phyloP scores from a whole-genome alignment of 306 rosid species.

The Cicer arietinum region DNA sequence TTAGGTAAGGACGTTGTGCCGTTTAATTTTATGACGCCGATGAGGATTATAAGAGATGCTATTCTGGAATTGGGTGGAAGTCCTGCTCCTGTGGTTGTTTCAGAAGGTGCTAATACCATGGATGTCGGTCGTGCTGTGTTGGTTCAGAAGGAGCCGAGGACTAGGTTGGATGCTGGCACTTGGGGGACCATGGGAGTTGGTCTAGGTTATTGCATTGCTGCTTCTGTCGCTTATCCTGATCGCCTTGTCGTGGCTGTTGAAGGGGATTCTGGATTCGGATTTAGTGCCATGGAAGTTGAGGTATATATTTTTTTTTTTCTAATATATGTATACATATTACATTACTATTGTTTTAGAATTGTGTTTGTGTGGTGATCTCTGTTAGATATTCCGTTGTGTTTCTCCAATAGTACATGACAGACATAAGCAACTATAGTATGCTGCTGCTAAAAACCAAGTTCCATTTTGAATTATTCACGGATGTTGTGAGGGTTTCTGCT shows the following conservation, averaged over 20 bases:
- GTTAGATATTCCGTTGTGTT: not conserved
- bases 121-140: conserved; percentile 57
- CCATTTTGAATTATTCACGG: not conserved
- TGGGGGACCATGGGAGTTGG: conserved; percentile 90
- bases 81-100: conserved; percentile 55
- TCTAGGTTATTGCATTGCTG: conserved; percentile 96
- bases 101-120: conserved; percentile 60
- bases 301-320: conserved; percentile 46
- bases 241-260: conserved; percentile 91
- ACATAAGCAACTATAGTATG: conserved; percentile 8
- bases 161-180: conserved; percentile 62
- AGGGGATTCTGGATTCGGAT: conserved; percentile 97
- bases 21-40: conserved; percentile 59
- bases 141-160: conserved; percentile 64
- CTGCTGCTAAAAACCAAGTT: not conserved
- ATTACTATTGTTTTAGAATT: conserved; percentile 14
- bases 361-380: conserved; percentile 11
- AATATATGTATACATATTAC: not conserved
- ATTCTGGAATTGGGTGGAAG: conserved; percentile 49
- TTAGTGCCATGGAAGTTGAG: conserved; percentile 99
- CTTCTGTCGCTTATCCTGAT: conserved; percentile 81
- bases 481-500: conserved; percentile 5
- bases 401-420: not conserved
- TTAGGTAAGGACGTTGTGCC: conserved; percentile 80
- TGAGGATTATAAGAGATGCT: conserved; percentile 58